Evolutionary conservation across 371 early-diverging fungal species (phyloP), one percentile per base, ranked within the genome.

Genomic region (Gilbertella persicaria): DNA sequence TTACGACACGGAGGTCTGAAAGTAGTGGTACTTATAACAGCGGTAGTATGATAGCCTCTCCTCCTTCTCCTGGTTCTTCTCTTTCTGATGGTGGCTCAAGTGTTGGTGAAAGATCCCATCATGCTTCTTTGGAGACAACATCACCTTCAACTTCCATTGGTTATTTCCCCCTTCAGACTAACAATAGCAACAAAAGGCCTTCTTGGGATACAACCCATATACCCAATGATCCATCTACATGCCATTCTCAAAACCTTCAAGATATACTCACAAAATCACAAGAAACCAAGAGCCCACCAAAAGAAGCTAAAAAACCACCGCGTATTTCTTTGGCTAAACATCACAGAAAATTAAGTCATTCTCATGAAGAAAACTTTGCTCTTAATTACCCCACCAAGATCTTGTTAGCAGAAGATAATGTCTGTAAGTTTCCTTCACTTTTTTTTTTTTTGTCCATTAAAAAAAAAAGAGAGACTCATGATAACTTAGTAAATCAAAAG

Each of bases 401-500:
- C 21, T 33, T 77, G 38, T 43, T 77, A n/a, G 78, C 78, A 2
- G 78, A 77, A 60, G 78, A 77, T 50, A 77, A 77, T 53, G 63
- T 77, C 45, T 67, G 71, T 74, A 67, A 63, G 68, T 58, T 16
- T 8, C n/a, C 2, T 20, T 8, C n/a, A n/a, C n/a, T n/a, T n/a
- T n/a, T n/a, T n/a, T n/a, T n/a, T n/a, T n/a, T n/a, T n/a, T n/a
- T n/a, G n/a, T n/a, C n/a, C n/a, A n/a, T n/a, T n/a, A n/a, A n/a
- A n/a, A n/a, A n/a, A n/a, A n/a, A n/a, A n/a, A n/a, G n/a, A n/a
- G n/a, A n/a, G n/a, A 2, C 2, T 43, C 7, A 24, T 2, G 13
- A 8, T 10, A 19, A 42, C 16, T 13, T 53, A 71, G 79, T 83
- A 30, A 83, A 83, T 49, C 83, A 83, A 62, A 80, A 76, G 46